Percentiles rank a stretch among this genome's conserved stretches.
Conservation (phyloP, 805 yeast genomes). For the Komagataella phaffii region DNA sequence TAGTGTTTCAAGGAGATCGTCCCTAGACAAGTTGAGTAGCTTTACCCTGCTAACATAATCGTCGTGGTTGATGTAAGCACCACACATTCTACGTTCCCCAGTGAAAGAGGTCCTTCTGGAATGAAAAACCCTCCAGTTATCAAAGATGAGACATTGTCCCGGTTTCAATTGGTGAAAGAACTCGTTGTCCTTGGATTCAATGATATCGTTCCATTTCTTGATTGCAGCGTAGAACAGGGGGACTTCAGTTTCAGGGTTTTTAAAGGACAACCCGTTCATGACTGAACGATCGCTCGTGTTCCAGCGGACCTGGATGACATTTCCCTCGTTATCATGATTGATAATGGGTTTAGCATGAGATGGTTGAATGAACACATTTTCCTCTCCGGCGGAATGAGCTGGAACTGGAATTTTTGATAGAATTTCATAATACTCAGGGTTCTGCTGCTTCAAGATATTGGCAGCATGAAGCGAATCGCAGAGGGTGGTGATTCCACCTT, state of each 20-base stretch:
- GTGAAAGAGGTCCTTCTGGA: constrained; percentile 54
- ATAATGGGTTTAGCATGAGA: constrained; percentile 42
- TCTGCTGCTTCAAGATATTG: constrained; percentile 24
- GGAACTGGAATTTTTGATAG: constrained; percentile 38
- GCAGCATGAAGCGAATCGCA: constrained; percentile 60
- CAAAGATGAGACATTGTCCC: constrained; percentile 54
- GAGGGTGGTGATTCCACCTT: constrained; percentile 55
- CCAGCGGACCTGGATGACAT: constrained; percentile 54
- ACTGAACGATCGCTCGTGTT: constrained; percentile 59
- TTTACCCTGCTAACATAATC: constrained; percentile 40
- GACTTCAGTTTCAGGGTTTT: constrained; percentile 25
- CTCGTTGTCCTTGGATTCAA: constrained; percentile 36
- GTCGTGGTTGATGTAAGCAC: constrained; percentile 57
- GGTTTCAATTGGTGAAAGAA: constrained; percentile 43
- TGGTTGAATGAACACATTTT: constrained; percentile 45
- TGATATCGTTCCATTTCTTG: constrained; percentile 39
- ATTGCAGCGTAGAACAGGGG: constrained; percentile 45
- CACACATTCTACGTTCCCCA: constrained; percentile 60
- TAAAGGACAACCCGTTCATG: constrained; percentile 26
- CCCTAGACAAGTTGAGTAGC: constrained; percentile 33
- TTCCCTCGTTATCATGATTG: constrained; percentile 33
- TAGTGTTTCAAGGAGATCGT: constrained; percentile 24
- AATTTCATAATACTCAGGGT: constrained; percentile 38
- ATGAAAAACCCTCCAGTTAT: constrained; percentile 64
- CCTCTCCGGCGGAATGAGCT: constrained; percentile 72